Evolutionary conservation across 805 yeast genomes (phyloP), one percentile per base, ranked within the genome.

Genomic region (Suhomyces emberorum): DNA sequence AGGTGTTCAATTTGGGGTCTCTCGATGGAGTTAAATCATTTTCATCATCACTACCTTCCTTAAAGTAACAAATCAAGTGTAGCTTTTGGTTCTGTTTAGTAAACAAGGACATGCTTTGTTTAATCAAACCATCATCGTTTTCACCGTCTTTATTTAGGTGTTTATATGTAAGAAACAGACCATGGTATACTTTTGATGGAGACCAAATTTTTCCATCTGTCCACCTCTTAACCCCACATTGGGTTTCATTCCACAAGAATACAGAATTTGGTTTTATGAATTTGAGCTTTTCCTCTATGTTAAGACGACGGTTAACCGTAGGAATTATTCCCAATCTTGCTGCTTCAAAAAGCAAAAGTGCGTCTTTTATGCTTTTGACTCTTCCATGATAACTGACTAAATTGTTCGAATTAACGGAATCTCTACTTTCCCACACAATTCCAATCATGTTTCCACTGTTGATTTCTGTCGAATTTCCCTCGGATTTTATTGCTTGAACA

Each of bases 181-280:
- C 47, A 26, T 39, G 32, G 27, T 53, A 50, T 1, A 83, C 88
- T 40, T 88, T 68, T 0, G 84, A 77, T 2, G 88, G 85, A 40
- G 78, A 69, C 89, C 91, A 83, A 22, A 73, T 69, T 43, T 74
- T 73, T 14, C 89, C 87, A 50, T 83, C 91, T 1, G 89, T 83
- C 89, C 91, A 83, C 19, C 89, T 61, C 43, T 78, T 73, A 79
- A 83, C 81, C 12, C 79, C 83, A 28, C 85, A 77, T 46, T 77
- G 81, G 10, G 70, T 63, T 52, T 83, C 89, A 52, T 78, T 81
- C 88, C 88, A 83, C 7, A 81, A 74, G 48, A 77, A 83, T 2
- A 83, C 72, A 2, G 80, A 69, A 3, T 87, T 87, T 7, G 79
- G 68, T 15, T 59, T 57, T 28, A 83, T 81, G 15, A 60, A 57